Evolutionary conservation across 495 filamentous ascomycete species (phyloP), one percentile per base, ranked within the genome.

Genomic region (Neurospora tetrasperma): DNA sequence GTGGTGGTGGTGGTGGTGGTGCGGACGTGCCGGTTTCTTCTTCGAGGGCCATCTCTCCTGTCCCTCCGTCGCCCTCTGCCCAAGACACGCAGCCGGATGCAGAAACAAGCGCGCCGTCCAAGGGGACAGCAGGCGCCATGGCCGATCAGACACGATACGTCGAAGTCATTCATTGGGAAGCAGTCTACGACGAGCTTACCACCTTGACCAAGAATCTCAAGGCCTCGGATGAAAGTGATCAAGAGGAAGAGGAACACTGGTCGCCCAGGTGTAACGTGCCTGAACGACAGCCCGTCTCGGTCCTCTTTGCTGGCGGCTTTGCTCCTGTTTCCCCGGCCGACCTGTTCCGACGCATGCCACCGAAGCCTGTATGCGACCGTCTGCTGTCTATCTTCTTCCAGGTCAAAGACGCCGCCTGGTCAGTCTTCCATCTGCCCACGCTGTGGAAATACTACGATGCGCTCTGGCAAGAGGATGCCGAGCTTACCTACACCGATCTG

Each of bases 81-180:
- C 54, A 31, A 18, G 54, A 66, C 5, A 35, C 54, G 16, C 27
- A 18, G 27, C 54, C 27, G 2, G 54, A 66, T 18, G 54, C 54
- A 66, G 54, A 38, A 18, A 35, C 54, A 38, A 62, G 6, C 5
- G 46, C 46, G 5, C n/a, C 62, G n/a, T 66, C 72, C 46, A 72
- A 46, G 38, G 72, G 76, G 38, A 75, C 75, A 9, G 75, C 74
- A 10, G 80, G 79, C 35, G 78, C 79, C 1, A 79, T 83, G 27
- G 73, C 83, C 14, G 79, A 80, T 9, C 84, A 82, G 12, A 81
- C 81, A 16, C 83, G 80, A 43, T 87, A 88, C 75, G 83, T 88
- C 31, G 83, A 88, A 69, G 78, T 81, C 39, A 80, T 81, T 3
- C 81, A 86, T 73, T 88, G 85, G 86, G 83, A 84, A 44, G 82